Evolutionary conservation across 805 yeast species (phyloP).

Genomic region (Lipomyces mesembrius): DNA sequence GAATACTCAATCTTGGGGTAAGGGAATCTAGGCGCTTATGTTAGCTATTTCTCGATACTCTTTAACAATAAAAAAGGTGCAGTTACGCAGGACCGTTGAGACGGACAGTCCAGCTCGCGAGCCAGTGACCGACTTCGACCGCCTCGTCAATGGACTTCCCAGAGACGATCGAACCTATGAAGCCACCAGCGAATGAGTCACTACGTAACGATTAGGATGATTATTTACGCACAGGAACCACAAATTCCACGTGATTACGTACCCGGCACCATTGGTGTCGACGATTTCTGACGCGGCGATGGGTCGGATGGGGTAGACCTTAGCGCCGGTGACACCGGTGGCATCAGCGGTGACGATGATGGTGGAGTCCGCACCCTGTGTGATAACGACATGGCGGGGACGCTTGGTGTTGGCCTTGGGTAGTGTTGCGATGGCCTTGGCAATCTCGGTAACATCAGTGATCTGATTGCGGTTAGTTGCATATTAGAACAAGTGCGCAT

Average conservation of each 20-base stretch:
- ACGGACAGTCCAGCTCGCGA: constrained; percentile 89
- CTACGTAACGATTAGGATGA: constrained; percentile 44
- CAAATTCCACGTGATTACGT: background rate
- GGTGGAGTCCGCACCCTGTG: constrained; percentile 95
- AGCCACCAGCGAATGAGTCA: constrained; percentile 97
- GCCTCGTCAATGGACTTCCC: constrained; percentile 63
- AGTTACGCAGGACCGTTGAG: constrained; percentile 96
- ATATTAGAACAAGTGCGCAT: background rate
- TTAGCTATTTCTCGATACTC: background rate
- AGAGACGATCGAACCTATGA: constrained; percentile 83
- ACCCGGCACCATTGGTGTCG: constrained; percentile 95
- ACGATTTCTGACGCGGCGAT: constrained; percentile 68
- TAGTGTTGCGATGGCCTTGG: constrained; percentile 76
- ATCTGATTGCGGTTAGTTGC: constrained; percentile 40
- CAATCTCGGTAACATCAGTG: constrained; percentile 72
- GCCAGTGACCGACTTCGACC: constrained; percentile 93
- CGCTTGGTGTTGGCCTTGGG: constrained; percentile 72
- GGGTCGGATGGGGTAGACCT: constrained; percentile 69
- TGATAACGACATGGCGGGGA: constrained; percentile 86
- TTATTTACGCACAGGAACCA: background rate
- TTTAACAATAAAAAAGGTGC: constrained; percentile 50
- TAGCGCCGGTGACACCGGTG: constrained; percentile 53
- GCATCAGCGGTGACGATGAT: constrained; percentile 52
- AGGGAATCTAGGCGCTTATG: constrained; percentile 21
- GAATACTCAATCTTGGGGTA: constrained; percentile 35